Base-by-base conservation (phyloP, 148 eudicot species). In the Cornus suecica region DNA sequence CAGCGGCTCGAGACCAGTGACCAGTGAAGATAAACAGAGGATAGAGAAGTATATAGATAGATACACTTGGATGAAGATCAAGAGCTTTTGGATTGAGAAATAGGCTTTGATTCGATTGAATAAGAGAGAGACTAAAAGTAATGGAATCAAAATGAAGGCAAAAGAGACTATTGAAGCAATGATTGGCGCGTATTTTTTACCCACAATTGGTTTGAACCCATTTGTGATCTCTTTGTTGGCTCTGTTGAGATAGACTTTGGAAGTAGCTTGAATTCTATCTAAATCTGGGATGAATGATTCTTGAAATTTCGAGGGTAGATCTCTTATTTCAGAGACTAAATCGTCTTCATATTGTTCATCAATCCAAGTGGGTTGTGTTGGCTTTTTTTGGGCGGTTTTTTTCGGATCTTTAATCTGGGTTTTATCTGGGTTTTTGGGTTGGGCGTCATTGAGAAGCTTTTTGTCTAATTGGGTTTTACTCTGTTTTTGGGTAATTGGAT, bases 1-100 rank as follows among this genome's bases (percentile, higher is more conserved):
- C 22, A 94, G 83, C 0, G 97, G 97, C 77, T 94, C 97, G 7
- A 92, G 87, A 2, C 98, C 98, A 0, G 98, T 92, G 45, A 86
- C 71, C 0, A 94, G 41, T 3, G 92, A 82, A 0, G 96, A 92
- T 0, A 94, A 58, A 64, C 86, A 87, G 68, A 94, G 88, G 76
- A 92, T 90, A 0, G 89, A 77, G 80, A 94, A 94, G 86, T 94
- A 94, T 11, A 92, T 92, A 0, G 91, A 61, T 37, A 94, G 87
- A 74, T 94, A 94, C 14, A 89, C 72, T 76, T 94, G 99, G 88
- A 87, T 79, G 79, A 92, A 92, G 18, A 92, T 92, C 26, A 94
- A 51, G 63, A 94, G 86, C 70, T 86, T 88, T 48, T 90, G 99
- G 61, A 94, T 80, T 1, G 97, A 92, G 64, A 90, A 94, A 70